Percentiles rank a stretch among this genome's conserved stretches.
Conservation (phyloP, 495 filamentous ascomycete species). For the Podospora australis region DNA sequence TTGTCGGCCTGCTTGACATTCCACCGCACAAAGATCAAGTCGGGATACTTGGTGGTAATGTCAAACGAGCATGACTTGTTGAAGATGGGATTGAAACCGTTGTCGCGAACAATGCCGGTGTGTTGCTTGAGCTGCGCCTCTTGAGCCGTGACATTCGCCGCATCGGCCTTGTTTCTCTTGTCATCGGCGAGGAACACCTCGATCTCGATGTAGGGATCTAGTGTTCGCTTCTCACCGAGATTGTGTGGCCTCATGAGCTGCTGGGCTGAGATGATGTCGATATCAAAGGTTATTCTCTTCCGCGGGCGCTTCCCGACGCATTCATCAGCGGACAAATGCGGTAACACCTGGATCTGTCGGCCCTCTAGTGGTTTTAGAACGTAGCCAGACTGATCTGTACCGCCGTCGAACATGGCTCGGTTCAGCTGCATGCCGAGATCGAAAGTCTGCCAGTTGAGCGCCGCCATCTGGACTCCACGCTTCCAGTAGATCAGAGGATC, state of each 20-base stretch:
- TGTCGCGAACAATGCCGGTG: slow-evolving; percentile 71
- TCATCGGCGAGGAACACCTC: slow-evolving; percentile 94
- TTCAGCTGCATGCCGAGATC: slow-evolving; percentile 93
- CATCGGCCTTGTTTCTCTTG: slow-evolving; percentile 52
- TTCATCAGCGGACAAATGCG: slow-evolving; percentile 37
- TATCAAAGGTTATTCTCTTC: slow-evolving; percentile 72
- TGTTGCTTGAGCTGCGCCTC: slow-evolving; percentile 61
- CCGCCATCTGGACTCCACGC: slow-evolving; percentile 92
- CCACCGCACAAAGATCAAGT: slow-evolving; percentile 88
- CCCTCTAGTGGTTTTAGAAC: slow-evolving; percentile 87
- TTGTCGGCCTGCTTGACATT: slow-evolving; percentile 79
- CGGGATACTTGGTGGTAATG: slow-evolving; percentile 82
- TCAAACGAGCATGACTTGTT: slow-evolving; percentile 63
- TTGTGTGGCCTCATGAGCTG: slow-evolving; percentile 78
- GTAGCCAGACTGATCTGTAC: slow-evolving; percentile 80
- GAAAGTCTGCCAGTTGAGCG: slow-evolving; percentile 97
- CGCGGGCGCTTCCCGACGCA: slow-evolving; percentile 55
- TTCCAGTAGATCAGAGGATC: slow-evolving; percentile 90
- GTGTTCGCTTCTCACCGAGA: slow-evolving; percentile 59
- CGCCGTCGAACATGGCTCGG: slow-evolving; percentile 95
- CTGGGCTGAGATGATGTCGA: slow-evolving; percentile 89
- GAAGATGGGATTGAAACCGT: slow-evolving; percentile 89
- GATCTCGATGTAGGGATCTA: slow-evolving; percentile 91
- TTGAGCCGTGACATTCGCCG: slow-evolving; percentile 39
- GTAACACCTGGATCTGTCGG: slow-evolving; percentile 50